phyloP scores from a whole-genome alignment of 208 protist species.

The Willaertia magna region DNA sequence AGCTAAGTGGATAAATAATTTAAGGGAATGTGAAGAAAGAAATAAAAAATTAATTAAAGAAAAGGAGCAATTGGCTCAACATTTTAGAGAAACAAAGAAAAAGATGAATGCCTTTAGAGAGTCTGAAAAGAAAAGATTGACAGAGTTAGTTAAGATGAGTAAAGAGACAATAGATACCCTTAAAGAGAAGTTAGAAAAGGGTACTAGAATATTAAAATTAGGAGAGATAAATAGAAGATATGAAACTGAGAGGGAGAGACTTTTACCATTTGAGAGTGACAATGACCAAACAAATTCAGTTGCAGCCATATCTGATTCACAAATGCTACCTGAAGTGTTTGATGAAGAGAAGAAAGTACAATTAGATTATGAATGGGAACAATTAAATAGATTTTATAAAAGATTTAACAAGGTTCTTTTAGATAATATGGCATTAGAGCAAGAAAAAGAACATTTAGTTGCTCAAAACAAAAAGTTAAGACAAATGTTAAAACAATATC shows the following conservation, averaged over 20 bases:
- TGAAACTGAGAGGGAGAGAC: constrained; percentile 85
- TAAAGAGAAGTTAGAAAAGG: constrained; percentile 46
- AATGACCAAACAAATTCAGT: background rate
- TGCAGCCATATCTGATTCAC: background rate
- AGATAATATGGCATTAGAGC: constrained; percentile 74
- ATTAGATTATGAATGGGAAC: constrained; percentile 52
- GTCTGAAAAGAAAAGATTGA: constrained; percentile 57
- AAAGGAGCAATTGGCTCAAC: constrained; percentile 65
- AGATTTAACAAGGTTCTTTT: constrained; percentile 86
- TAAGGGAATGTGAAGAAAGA: constrained; percentile 71
- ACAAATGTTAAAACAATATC: constrained; percentile 74
- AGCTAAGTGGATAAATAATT: constrained; percentile 65
- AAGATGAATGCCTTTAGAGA: constrained; percentile 79
- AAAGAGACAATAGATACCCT: constrained; percentile 56
- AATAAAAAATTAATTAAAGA: constrained; percentile 74
- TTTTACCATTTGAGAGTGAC: constrained; percentile 67
- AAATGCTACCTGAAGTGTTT: too few relatives aligned
- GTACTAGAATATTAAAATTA: constrained; percentile 70
- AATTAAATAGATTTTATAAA: constrained; percentile 79
- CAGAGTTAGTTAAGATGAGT: constrained; percentile 70
- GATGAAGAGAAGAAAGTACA: background rate
- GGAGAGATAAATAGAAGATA: constrained; percentile 75
- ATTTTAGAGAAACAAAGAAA: constrained; percentile 77
- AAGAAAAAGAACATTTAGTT: constrained; percentile 65
- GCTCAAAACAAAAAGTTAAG: constrained; percentile 72